Evolutionary conservation across 441 rosid species (phyloP), one percentile per base, ranked within the genome.

Genomic region (Caryocar brasiliense): DNA sequence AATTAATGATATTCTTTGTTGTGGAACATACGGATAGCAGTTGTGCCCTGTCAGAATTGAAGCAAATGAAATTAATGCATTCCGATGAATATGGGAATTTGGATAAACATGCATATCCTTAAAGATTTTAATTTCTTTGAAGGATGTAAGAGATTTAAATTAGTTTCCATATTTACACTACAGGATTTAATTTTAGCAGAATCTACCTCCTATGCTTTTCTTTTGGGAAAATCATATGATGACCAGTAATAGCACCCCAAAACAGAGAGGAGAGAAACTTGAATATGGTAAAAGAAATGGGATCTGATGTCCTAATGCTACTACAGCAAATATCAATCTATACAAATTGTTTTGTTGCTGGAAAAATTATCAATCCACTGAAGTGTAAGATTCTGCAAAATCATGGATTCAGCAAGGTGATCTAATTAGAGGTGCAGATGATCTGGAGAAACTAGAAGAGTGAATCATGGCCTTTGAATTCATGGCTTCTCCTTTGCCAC

Each of bases 401-500:
- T 38, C 52, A 22, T 22, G 37, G 51, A 28, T 19, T 64, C 53
- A 66, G 52, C 75, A 49, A 52, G 72, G 71, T 42, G 83, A 75
- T 60, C 65, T 72, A 30, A 82, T 77, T 44, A 79, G 75, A 38
- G 84, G 79, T 51, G 79, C 77, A 10, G 84, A 73, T 40, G 90
- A 75, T 49, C 82, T 71, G 36, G 84, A 73, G 72, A 82, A 82
- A 48, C 86, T 79, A 39, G 84, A 75, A 62, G 73, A 82, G 17
- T 63, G 82, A 52, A 69, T 59, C 44, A 62, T 52, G 50, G 74
- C 67, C 38, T 61, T 58, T 10, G 56, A 61, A 59, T 64, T 68
- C 17, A 39, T 47, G 21, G 36, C 52, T 29, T 20, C 51, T 65
- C 64, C 61, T 56, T 48, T 65, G 42, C 70, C 51, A 9, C 39